Base-by-base conservation (phyloP, 768 basidiomycete species). In the Auricularia sp. region DNA sequence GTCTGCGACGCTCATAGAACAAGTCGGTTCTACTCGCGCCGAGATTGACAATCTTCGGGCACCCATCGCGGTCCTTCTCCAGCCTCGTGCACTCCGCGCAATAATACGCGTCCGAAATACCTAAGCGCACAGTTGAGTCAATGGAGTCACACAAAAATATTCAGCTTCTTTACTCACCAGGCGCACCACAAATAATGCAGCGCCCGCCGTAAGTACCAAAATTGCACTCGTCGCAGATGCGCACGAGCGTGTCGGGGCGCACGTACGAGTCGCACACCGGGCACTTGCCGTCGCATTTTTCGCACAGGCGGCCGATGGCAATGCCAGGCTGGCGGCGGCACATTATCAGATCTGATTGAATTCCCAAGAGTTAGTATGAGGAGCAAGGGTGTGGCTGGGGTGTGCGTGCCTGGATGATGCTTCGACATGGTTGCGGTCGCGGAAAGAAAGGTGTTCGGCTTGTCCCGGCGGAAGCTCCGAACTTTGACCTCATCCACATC, bases 201-300 rank as follows among this genome's bases (percentile, higher is more conserved):
- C 94, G 83, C 61, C 96, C 96, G 29, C 97, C 94, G 73, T 97
- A 97, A 56, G 93, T 96, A 69, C 94, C 92, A 78, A 98, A 99
- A 76, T 98, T 98, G 77, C 97, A 99, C 79, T 99, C 97, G 74
- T 99, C 97, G 75, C 97, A 99, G 69, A 98, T 98, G 67, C 96
- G 86, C 65, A 98, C 97, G 68, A 98, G 83, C 29, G 96, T 98
- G 77, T 96, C 95, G 70, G 97, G 97, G 70, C 97, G 86, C 67
- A 99, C 97, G 77, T 98, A 98, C 64, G 96, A 98, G 79, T 99
- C 96, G 79, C 96, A 99, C 56, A 98, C 92, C 8, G 96, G 96
- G 75, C 97, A 99, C 87, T 98, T 98, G 61, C 97, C 97, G 74
- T 99, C 97, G 72, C 95, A 98, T 75, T 98, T 98, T 78, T 99